Evolutionary conservation across 768 basidiomycete species (phyloP).

Genomic region (Chalciporus piperatus): DNA sequence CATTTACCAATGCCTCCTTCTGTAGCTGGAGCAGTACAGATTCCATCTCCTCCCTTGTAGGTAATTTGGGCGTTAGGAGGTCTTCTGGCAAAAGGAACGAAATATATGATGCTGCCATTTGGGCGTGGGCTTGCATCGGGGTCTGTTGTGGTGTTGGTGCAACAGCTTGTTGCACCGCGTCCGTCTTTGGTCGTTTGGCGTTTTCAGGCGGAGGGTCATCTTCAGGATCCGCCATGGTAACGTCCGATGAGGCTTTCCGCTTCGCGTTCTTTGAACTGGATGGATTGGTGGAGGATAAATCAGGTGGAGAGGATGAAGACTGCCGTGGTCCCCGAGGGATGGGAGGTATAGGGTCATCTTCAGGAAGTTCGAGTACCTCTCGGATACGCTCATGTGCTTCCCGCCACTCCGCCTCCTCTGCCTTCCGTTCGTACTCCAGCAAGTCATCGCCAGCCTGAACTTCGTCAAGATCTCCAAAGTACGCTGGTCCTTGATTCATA

Average conservation of each 20-base stretch:
- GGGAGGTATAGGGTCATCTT: slow-evolving; percentile 49
- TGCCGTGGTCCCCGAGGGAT: slow-evolving; percentile 38
- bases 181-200: slow-evolving; percentile 31
- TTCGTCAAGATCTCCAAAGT: slow-evolving; percentile 93
- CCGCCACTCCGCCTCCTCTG: slow-evolving; percentile 75
- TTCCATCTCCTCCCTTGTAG: slow-evolving; percentile 78
- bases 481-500: slow-evolving; percentile 79
- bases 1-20: slow-evolving; percentile 80
- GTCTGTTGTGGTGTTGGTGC: slow-evolving; percentile 1
- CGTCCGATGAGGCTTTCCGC: slow-evolving; percentile 52
- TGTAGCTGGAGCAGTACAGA: slow-evolving; percentile 66
- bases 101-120: slow-evolving; percentile 65
- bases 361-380: slow-evolving; percentile 49
- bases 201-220: slow-evolving; percentile 22
- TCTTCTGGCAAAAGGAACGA: slow-evolving; percentile 72
- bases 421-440: slow-evolving; percentile 64
- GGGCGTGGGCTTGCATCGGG: slow-evolving; percentile 38
- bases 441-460: slow-evolving; percentile 51
- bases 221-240: slow-evolving; percentile 32
- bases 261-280: slow-evolving; percentile 37
- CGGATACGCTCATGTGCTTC: slow-evolving; percentile 56
- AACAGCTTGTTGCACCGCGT: slow-evolving; percentile 6
- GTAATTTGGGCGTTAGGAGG: slow-evolving; percentile 73
- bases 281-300: slow-evolving; percentile 20
- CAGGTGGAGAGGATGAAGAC: slow-evolving; percentile 10